These are phyloP conservation scores for Xylaria bambusicola DNA, from an alignment of 495 filamentous ascomycete genomes.

Conservation along the genomic window DNA sequence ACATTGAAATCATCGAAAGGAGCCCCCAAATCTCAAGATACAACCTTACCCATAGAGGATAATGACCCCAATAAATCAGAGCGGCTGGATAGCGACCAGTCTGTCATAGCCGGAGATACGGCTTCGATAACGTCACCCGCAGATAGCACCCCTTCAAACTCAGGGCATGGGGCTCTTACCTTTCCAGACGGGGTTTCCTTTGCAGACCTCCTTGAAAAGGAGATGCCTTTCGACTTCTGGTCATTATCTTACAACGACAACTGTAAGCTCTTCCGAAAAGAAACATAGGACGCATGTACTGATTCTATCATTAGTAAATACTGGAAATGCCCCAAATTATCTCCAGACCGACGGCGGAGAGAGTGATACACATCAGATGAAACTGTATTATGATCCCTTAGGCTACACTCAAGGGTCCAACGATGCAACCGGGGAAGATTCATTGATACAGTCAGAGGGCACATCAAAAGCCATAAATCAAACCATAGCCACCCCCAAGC, in stretches of 20 bases:
- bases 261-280: background rate
- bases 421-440: background rate
- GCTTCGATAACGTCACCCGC: background rate
- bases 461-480: background rate
- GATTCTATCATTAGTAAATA: background rate
- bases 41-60: background rate
- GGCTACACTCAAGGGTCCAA: background rate
- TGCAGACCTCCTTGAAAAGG: conserved; percentile 1
- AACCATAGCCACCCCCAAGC: background rate
- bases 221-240: background rate
- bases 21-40: background rate
- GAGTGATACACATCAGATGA: background rate
- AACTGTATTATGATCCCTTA: background rate
- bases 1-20: background rate
- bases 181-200: background rate
- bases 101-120: background rate
- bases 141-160: background rate
- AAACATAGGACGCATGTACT: background rate
- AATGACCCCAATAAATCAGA: background rate
- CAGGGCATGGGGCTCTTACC: background rate
- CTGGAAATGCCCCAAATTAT: background rate
- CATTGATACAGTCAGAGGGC: background rate
- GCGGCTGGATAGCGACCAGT: background rate
- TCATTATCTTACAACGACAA: background rate
- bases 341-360: background rate